Conservation (phyloP, 2,329 filamentous ascomycete genomes). For the Zopfia rhizophila region DNA sequence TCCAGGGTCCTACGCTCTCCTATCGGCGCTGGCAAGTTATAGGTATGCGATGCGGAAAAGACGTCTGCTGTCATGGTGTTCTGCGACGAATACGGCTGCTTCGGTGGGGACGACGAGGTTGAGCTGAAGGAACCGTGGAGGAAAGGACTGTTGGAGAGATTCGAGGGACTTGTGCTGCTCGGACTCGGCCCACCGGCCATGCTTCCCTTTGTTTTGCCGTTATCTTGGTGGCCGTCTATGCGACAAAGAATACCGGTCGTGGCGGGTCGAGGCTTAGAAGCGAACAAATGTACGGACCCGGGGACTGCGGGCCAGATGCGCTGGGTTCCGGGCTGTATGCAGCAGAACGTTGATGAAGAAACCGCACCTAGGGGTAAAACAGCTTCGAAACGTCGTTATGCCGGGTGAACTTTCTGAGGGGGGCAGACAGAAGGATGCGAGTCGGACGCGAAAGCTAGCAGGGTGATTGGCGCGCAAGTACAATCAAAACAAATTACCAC, state of each 20-base stretch:
- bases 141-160: slow-evolving; percentile 52
- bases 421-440: slow-evolving; percentile 18
- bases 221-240: slow-evolving; percentile 35
- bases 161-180: slow-evolving; percentile 54
- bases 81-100: slow-evolving; percentile 45
- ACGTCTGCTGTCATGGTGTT: slow-evolving; percentile 54
- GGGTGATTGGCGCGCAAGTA: slow-evolving; percentile 35
- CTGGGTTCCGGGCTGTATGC: slow-evolving; percentile 28
- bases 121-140: slow-evolving; percentile 52
- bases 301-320: slow-evolving; percentile 31
- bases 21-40: slow-evolving; percentile 51
- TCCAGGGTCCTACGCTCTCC: slow-evolving; percentile 54
- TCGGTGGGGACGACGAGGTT: slow-evolving; percentile 52
- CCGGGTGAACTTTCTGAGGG: slow-evolving; percentile 23
- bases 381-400: slow-evolving; percentile 49
- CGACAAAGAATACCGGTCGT: slow-evolving; percentile 44
- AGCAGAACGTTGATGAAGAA: slow-evolving; percentile 28
- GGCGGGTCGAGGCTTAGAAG: slow-evolving; percentile 28
- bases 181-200: slow-evolving; percentile 55
- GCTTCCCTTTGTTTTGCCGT: slow-evolving; percentile 45
- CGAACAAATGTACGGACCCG: slow-evolving; percentile 29
- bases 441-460: slow-evolving; percentile 29
- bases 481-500: slow-evolving; percentile 24
- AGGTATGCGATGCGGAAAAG: slow-evolving; percentile 52
- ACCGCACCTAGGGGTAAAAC: slow-evolving; percentile 39